Percentiles rank a stretch among this genome's conserved stretches.
Conservation (phyloP, 148 eudicot genomes). For the Euryodendron excelsum region DNA sequence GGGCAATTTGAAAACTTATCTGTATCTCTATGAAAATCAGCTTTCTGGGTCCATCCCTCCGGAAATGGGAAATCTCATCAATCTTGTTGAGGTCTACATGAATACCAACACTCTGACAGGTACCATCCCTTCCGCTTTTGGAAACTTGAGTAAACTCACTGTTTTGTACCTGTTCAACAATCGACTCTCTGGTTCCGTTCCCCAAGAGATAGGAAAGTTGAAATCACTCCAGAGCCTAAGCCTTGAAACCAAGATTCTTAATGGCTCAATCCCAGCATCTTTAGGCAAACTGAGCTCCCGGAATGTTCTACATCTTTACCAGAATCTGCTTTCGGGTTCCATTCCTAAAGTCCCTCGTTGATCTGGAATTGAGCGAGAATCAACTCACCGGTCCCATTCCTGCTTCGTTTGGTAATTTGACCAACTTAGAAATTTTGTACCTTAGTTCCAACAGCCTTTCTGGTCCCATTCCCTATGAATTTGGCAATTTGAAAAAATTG, state of each 20-base stretch:
- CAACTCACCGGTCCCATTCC: conserved; percentile 24
- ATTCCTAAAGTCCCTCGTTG: conserved; percentile 20
- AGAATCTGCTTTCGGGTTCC: conserved; percentile 26
- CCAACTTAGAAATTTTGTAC: conserved; percentile 8
- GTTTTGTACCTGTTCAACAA: conserved; percentile 30
- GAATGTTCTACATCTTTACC: conserved; percentile 22
- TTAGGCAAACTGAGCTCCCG: background rate
- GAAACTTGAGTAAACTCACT: conserved; percentile 28
- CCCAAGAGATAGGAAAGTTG: conserved; percentile 32
- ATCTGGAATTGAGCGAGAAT: conserved; percentile 27
- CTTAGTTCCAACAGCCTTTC: conserved; percentile 21
- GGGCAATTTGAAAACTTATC: background rate
- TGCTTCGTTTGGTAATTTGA: conserved; percentile 14
- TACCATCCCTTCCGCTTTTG: conserved; percentile 30
- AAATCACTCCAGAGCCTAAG: conserved; percentile 22
- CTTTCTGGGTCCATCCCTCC: background rate
- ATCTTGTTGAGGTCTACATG: background rate
- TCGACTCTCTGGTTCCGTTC: conserved; percentile 29
- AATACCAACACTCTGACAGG: conserved; percentile 30
- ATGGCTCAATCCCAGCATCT: conserved; percentile 35
- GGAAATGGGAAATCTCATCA: background rate
- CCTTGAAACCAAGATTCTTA: conserved; percentile 35
- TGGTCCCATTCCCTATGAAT: conserved; percentile 22
- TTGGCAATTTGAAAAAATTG: conserved; percentile 21
- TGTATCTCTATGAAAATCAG: background rate